Percentiles rank a stretch among this genome's conserved stretches.
phyloP scores from a whole-genome alignment of 1,284 basidiomycete genomes.

The Ceratobasidium sp. region DNA sequence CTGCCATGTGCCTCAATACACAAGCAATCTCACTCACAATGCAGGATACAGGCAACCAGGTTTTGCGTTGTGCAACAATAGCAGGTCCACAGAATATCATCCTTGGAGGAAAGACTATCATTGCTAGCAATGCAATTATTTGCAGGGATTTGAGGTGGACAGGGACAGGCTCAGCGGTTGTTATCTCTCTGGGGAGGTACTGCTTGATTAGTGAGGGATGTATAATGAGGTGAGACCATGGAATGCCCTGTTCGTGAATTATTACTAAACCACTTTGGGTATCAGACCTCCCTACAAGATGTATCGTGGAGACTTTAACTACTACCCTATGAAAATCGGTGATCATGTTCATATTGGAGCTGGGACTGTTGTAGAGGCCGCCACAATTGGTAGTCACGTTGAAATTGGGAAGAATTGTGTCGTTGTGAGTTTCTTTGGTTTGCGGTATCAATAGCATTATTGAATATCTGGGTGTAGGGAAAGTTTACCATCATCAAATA shows the following conservation, averaged over 20 bases:
- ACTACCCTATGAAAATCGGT: slow-evolving; percentile 96
- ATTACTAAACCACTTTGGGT: background rate
- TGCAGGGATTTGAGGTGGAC: slow-evolving; percentile 87
- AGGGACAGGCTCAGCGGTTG: slow-evolving; percentile 87
- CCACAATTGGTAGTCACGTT: slow-evolving; percentile 91
- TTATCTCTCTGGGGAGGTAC: slow-evolving; percentile 91
- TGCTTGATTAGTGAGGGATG: slow-evolving; percentile 89
- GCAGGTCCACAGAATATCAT: slow-evolving; percentile 96
- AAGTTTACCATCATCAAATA: slow-evolving; percentile 98
- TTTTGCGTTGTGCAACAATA: slow-evolving; percentile 92
- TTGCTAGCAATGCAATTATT: slow-evolving; percentile 86
- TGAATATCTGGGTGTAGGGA: slow-evolving; percentile 62
- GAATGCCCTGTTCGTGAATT: background rate
- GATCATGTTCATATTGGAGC: slow-evolving; percentile 95
- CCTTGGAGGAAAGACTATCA: slow-evolving; percentile 95
- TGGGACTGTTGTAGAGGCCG: slow-evolving; percentile 89
- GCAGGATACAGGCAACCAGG: slow-evolving; percentile 88
- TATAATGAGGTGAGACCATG: slow-evolving; percentile 74
- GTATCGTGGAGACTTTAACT: slow-evolving; percentile 91
- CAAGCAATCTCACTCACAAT: slow-evolving; percentile 32
- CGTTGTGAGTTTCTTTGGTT: slow-evolving; percentile 65
- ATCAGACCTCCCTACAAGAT: slow-evolving; percentile 87
- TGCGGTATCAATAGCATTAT: background rate
- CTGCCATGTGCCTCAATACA: slow-evolving; percentile 3
- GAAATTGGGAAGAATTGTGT: slow-evolving; percentile 96